Conservation (phyloP, 176 grass and related monocot genomes). For the Oryza meridionalis region DNA sequence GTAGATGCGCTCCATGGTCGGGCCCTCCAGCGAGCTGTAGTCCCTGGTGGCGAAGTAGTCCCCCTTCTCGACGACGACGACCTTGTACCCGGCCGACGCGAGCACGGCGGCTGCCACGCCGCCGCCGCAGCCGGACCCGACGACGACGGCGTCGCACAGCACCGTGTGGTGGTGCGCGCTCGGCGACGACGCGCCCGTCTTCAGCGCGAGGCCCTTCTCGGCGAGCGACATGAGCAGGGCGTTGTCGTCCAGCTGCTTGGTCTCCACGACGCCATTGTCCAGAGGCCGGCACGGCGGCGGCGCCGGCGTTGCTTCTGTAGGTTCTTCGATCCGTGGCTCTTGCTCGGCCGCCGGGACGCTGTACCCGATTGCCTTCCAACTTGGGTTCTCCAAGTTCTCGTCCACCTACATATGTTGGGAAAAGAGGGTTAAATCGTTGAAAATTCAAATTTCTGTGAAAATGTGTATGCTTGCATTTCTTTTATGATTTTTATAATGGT, state of each 20-base stretch:
- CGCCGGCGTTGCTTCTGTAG: background rate
- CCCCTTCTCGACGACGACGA: slow-evolving; percentile 69
- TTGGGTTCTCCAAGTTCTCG: slow-evolving; percentile 59
- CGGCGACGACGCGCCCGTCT: background rate
- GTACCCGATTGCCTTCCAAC: slow-evolving; percentile 86
- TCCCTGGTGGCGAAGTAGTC: slow-evolving; percentile 59
- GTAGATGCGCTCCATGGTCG: slow-evolving; percentile 52
- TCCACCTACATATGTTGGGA: slow-evolving; percentile 45
- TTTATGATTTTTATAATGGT: too few relatives aligned
- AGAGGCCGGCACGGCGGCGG: slow-evolving; percentile 39
- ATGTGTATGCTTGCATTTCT: too few relatives aligned
- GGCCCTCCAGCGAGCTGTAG: slow-evolving; percentile 62
- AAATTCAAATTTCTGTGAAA: too few relatives aligned
- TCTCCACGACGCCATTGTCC: slow-evolving; percentile 59
- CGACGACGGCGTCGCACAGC: slow-evolving; percentile 65
- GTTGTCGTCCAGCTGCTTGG: slow-evolving; percentile 31
- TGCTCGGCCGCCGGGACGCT: slow-evolving; percentile 13
- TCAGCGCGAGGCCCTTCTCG: slow-evolving; percentile 45
- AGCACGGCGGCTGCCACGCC: slow-evolving; percentile 68
- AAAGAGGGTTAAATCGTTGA: background rate
- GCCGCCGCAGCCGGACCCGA: slow-evolving; percentile 75
- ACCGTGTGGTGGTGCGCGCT: slow-evolving; percentile 32
- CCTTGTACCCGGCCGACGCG: slow-evolving; percentile 58
- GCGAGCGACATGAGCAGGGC: slow-evolving; percentile 42
- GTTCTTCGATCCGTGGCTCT: background rate